A percentile compares a stretch with the other conserved stretches of the same genome.
Evolutionary conservation across 352 stramenopile species (phyloP).

Genomic region (Phytopythium montanum): DNA sequence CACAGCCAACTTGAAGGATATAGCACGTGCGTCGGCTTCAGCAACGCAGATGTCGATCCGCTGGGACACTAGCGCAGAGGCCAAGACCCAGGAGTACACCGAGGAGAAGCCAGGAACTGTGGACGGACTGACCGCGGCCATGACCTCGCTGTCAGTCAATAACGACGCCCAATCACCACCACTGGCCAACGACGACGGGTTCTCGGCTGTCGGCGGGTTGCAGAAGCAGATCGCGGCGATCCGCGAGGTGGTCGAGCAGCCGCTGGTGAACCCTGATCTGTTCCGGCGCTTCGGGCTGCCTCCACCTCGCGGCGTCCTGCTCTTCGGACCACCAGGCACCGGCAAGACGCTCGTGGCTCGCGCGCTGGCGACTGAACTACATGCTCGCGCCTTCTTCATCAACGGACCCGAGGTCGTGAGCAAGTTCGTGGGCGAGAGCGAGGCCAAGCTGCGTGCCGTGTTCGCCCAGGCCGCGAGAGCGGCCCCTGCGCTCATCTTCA

Average conservation of each 20-base stretch:
- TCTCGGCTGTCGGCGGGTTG: conserved; percentile 80
- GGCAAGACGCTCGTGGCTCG: conserved; percentile 96
- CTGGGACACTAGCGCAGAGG: conserved; percentile 10
- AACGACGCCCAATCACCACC: too few species aligned
- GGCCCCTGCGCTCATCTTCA: conserved; percentile 69
- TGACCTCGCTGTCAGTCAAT: not conserved
- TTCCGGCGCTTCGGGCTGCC: conserved; percentile 94
- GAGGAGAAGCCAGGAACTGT: not conserved
- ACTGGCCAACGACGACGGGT: conserved; percentile 39
- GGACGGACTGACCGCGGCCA: not conserved
- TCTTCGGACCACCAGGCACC: conserved; percentile 95
- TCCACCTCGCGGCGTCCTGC: conserved; percentile 92
- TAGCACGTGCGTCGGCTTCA: conserved; percentile 21
- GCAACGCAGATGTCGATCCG: conserved; percentile 24
- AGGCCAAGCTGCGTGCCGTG: conserved; percentile 72
- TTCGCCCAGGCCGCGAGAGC: conserved; percentile 47
- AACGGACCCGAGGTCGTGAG: conserved; percentile 96
- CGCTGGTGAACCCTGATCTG: conserved; percentile 90
- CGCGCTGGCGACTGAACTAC: conserved; percentile 90
- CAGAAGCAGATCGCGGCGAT: conserved; percentile 93
- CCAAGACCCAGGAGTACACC: not conserved
- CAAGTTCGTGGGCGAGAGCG: conserved; percentile 93
- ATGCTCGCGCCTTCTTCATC: conserved; percentile 93
- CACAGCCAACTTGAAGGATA: conserved; percentile 5
- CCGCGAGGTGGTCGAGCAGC: conserved; percentile 95